Percentiles rank a stretch among this genome's conserved stretches.
Evolutionary conservation across 495 filamentous ascomycete species (phyloP).

Genomic region (Penicillium desertorum): DNA sequence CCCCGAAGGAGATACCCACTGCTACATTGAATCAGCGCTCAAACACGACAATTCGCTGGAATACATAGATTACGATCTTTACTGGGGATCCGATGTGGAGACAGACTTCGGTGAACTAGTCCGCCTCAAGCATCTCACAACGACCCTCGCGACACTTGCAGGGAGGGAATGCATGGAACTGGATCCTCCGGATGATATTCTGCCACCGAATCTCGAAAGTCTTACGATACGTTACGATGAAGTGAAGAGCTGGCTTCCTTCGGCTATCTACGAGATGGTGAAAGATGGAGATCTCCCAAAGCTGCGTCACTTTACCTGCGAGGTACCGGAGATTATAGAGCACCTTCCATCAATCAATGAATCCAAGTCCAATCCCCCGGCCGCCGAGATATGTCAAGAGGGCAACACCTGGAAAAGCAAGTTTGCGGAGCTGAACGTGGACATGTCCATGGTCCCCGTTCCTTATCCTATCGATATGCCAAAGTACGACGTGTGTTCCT

Average conservation of each 20-base stretch:
- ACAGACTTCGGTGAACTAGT: not conserved
- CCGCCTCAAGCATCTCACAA: conserved; percentile 5
- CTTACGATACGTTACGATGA: conserved; percentile 6
- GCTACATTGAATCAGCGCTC: not conserved
- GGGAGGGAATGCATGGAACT: not conserved
- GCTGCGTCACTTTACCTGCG: conserved; percentile 2
- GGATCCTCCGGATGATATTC: not conserved
- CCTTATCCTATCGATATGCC: not conserved
- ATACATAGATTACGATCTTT: conserved; percentile 6
- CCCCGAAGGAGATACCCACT: not conserved
- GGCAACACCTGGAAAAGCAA: conserved; percentile 7
- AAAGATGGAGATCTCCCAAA: not conserved
- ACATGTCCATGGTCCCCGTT: not conserved
- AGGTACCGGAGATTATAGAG: conserved; percentile 2
- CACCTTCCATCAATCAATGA: conserved; percentile 1
- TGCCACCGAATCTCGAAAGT: conserved; percentile 2
- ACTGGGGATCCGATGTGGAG: conserved; percentile 4
- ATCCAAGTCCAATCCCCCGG: not conserved
- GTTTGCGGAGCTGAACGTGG: not conserved
- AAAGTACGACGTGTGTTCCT: conserved; percentile 2
- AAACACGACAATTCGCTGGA: not conserved
- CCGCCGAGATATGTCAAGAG: conserved; percentile 7
- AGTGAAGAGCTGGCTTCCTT: conserved; percentile 1
- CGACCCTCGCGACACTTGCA: conserved; percentile 3
- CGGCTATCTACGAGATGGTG: not conserved